Evolutionary conservation across 805 yeast species (phyloP), one percentile per base, ranked within the genome.

Genomic region (Teunomyces tritomae): DNA sequence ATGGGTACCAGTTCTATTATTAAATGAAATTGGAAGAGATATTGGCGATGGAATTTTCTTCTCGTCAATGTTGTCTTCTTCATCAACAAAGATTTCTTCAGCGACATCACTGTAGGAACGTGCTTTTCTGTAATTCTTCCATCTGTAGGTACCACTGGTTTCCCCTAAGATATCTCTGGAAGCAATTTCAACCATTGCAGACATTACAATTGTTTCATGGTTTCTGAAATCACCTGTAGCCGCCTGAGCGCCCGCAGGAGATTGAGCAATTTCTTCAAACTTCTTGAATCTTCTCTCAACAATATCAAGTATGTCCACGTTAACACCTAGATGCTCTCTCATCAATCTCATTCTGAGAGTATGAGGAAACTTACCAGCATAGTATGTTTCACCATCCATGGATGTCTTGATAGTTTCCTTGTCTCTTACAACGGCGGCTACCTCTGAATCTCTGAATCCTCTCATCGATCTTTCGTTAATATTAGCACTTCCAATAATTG

Each of bases 271-370:
- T 4, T 63, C 62, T 49, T 79, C 82, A 51, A 79, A 72, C 43
- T 71, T 68, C 13, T 65, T 60, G 46, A 87, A 85, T 55, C 87
- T 76, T 55, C 91, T 75, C 60, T 90, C 97, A 28, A 89, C 86
- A 39, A 86, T 67, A 48, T 91, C 97, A 24, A 90, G 67, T 11
- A 85, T 72, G 65, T 91, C 97, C 37, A 90, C 94, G 64, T 90
- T 95, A 46, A 96, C 85, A 24, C 99, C 99, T 24, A 94, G 63
- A 68, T 94, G 99, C 62, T 94, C 99, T 54, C 99, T 79, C 99
- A 94, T 94, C 44, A 95, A 74, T 52, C 97, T 78, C 73, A 90
- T 80, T 58, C 99, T 78, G 50, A 94, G 70, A 2, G 94, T 84
- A 63, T 89, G 96, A 0, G 98, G 89, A 72, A 92, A 94, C 56